Evolutionary conservation across 768 basidiomycete genomes (phyloP), one percentile per base, ranked within the genome.

Genomic region (Boletus tomentosulus): DNA sequence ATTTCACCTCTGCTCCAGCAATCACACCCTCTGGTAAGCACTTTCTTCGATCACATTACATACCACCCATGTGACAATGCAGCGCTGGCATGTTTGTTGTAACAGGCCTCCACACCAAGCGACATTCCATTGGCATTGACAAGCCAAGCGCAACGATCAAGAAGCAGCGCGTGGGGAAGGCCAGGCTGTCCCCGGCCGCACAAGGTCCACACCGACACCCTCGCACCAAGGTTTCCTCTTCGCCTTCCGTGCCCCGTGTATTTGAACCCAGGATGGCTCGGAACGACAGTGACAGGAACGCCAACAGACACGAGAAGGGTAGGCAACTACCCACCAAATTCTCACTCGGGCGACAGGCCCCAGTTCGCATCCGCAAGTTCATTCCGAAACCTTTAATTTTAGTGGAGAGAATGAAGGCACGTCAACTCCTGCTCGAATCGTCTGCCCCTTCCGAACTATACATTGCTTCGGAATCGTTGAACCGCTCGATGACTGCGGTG

Each of bases 331-430:
- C 41, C 31, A 31, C 41, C 37, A 63, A 39, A 24, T 22, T 39
- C 15, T 13, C 46, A 1, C 39, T 52, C 10, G 46, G 51, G 11
- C 48, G 54, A 24, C 22, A 28, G 4, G 43, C 51, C 8, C 33
- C 56, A 2, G 3, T 48, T 19, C 58, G 49, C 2, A 19, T 51
- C 27, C 56, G 54, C 55, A 66, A 37, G 46, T 64, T 64, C 27
- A 57, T 64, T 44, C 63, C 63, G n/a, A 66, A 61, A 41, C 63
- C 63, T 2, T 30, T 64, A 44, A 56, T 64, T 34, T 52, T 64
- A 33, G 63, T 64, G 34, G 63, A 64, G 51, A 60, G 55, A 51
- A 66, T 63, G 61, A 66, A 56, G 33, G 42, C 51, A n/a, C 61
- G 53, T 31, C 58, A 56, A 33, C 15, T 38, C 28, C 1, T 53